Evolutionary conservation across 2,329 filamentous ascomycete genomes (phyloP).

Genomic region (Nigrospora osmanthi): DNA sequence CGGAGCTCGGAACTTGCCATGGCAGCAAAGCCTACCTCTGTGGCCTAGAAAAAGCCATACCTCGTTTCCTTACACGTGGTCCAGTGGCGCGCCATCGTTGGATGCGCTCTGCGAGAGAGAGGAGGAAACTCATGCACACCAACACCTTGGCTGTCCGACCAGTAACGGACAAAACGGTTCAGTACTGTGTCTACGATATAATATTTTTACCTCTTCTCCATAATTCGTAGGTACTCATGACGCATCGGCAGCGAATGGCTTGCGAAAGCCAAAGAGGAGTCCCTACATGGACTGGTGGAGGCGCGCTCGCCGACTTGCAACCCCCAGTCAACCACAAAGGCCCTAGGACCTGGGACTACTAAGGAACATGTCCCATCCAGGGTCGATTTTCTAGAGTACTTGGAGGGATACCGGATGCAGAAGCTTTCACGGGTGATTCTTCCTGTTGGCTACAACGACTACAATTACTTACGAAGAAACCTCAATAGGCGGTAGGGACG

Average conservation of each 20-base stretch:
- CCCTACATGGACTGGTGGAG: constrained; percentile 3
- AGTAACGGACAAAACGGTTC: constrained; percentile 3
- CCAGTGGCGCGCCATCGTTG: too few species aligned
- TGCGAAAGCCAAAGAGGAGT: constrained; percentile 5
- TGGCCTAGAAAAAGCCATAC: constrained; percentile 7
- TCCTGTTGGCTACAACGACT: too few species aligned
- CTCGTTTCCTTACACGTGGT: too few species aligned
- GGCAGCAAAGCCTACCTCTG: constrained; percentile 7
- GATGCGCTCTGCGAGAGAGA: background rate
- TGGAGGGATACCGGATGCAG: too few species aligned
- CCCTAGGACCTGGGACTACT: too few species aligned
- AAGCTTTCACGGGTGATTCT: too few species aligned
- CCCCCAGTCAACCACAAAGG: background rate
- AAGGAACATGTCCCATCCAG: too few species aligned
- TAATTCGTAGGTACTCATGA: constrained; percentile 6
- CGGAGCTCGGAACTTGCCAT: constrained; percentile 15
- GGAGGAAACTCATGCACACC: constrained; percentile 2
- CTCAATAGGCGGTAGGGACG: too few species aligned
- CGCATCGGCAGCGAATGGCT: constrained; percentile 8
- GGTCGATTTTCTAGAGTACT: too few species aligned
- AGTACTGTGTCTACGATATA: constrained; percentile 10
- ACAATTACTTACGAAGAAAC: too few species aligned
- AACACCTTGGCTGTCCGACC: constrained; percentile 8
- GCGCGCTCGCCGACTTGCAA: constrained; percentile 7
- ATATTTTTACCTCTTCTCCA: constrained; percentile 7